Base-by-base conservation (phyloP, 345 rosid species). In the Salix exigua region DNA sequence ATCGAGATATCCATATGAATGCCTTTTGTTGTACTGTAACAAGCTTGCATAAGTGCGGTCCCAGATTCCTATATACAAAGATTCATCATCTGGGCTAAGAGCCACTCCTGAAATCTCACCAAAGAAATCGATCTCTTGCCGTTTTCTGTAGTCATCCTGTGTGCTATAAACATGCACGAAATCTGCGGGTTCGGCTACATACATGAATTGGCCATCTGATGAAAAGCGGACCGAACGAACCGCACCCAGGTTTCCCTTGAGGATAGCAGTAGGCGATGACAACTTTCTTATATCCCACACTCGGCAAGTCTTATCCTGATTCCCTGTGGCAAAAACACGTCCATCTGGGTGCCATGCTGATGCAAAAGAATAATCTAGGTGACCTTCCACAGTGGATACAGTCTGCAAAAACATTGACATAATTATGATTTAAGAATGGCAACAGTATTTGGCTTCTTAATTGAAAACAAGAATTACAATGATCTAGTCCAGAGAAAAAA, bases 331-430 rank as follows among this genome's bases (percentile, higher is more conserved):
- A 63, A 88, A 87, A 26, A 82, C 72, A 42, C 28, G 74, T 18
- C 91, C 89, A 11, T 90, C 86, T 0, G 94, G 91, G 66, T 90
- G 90, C 94, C 94, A 90, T 8, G 91, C 90, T 4, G 91, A 84
- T 58, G 91, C 91, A 63, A 90, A 90, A 21, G 90, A 90, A 81
- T 72, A 90, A 82, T 90, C 94, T 33, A 71, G 83, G 72, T 90
- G 94, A 23, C 94, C 94, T 18, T 23, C 65, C 70, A 88, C 72
- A 0, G 77, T 40, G n/a, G 80, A 78, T 19, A 87, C 30, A 1
- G 83, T 85, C 93, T 88, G 83, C 63, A 51, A 58, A 37, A 67
- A 37, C 64, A 70, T 38, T 0, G 63, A 53, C 26, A 19, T 23
- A 33, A 66, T 60, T 66, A 26, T 40, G 26, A 40, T 23, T 14